Base-by-base conservation (phyloP, 139 green algal genomes). In the Pseudopediastrum boryanum region DNA sequence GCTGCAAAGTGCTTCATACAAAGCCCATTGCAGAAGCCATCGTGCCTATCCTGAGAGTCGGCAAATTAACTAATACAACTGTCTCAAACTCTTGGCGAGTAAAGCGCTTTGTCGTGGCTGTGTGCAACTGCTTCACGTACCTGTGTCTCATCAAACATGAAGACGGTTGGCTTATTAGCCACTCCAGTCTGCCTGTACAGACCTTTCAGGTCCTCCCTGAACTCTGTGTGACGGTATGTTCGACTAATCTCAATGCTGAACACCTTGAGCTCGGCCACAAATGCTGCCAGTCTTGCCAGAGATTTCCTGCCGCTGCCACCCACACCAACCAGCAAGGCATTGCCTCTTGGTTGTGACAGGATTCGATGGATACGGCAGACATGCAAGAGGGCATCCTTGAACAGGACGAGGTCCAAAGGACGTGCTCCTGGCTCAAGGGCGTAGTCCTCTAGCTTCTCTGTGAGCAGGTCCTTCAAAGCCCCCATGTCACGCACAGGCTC, bases 121-220 rank as follows among this genome's bases (percentile, higher is more conserved):
- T n/a, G n/a, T n/a, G n/a, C n/a, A n/a, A n/a, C n/a, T n/a, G n/a
- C n/a, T n/a, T n/a, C 90, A 2, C 94, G 85, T 46, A 97, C 95
- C 80, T 93, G 89, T 46, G 79, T 90, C 85, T 98, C 94, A 25
- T 89, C 96, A 84, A 98, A 88, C n/a, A 98, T 78, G 82, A 98
- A 94, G 1, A 85, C 91, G 19, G 94, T 89, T 7, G 90, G 89
- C 41, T 71, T 70, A 4, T 67, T 85, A 66, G 75, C 75, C 93
- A 95, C 41, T 19, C 46, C 71, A 21, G 82, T 63, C 72, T 87
- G 93, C 63, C 77, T 86, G 86, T 95, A 98, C 64, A 98, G 84
- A 25, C 39, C 50, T 65, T 95, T 81, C 71, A 98, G 84, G 83
- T 94, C 90, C 84, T 94, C 88, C 75, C 94, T 94, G 84, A 97